Evolutionary conservation across 2,329 filamentous ascomycete species (phyloP).

Genomic region (Beauveria medogensis): DNA sequence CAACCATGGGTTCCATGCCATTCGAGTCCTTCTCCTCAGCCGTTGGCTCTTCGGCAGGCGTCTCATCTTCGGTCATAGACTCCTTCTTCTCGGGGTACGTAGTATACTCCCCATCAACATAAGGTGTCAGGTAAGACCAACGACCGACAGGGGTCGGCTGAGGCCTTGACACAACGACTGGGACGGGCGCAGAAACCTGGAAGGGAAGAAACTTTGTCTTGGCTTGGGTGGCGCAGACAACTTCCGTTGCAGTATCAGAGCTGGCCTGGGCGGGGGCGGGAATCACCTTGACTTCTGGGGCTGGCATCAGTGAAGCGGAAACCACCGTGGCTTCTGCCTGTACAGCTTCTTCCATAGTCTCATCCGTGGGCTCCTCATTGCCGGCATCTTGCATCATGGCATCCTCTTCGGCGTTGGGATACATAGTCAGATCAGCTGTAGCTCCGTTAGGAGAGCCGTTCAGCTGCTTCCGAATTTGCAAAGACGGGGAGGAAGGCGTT

Average conservation of each 20-base stretch:
- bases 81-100: conserved; percentile 31
- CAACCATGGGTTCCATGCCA: conserved; percentile 20
- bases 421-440: not conserved
- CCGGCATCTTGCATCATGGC: not conserved
- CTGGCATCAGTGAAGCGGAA: not conserved
- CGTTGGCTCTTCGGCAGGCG: conserved; percentile 22
- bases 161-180: conserved; percentile 17
- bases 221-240: not conserved
- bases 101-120: conserved; percentile 30
- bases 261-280: not conserved
- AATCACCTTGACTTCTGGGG: not conserved
- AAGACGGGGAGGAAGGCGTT: not conserved
- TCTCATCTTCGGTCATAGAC: conserved; percentile 24
- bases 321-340: not conserved
- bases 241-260: conserved; percentile 5
- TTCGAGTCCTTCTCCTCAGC: conserved; percentile 20
- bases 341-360: not conserved
- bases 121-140: conserved; percentile 33
- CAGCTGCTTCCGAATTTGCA: conserved; percentile 2
- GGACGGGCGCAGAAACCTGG: not conserved
- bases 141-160: conserved; percentile 24
- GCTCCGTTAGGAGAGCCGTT: not conserved
- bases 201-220: not conserved
- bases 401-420: not conserved
- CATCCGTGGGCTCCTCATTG: not conserved